Base-by-base conservation (phyloP, 768 basidiomycete species). In the Tylopilus subfusipes region DNA sequence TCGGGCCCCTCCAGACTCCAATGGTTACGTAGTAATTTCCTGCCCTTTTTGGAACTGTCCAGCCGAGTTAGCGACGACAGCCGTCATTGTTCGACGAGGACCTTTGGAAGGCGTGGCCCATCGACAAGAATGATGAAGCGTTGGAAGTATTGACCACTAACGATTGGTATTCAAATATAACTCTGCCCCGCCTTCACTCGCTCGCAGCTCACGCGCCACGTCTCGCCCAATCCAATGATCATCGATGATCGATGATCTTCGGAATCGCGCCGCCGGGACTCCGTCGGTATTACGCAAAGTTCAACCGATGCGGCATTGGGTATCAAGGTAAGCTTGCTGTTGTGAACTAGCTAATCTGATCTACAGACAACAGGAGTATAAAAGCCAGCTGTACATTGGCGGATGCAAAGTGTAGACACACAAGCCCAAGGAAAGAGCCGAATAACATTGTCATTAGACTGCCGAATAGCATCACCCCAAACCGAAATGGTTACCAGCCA, bases 31-130 rank as follows among this genome's bases (percentile, higher is more conserved):
- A 54, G 43, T 45, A 27, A 42, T 48, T 42, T 49, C 49, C 33
- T 51, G 21, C 63, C 56, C 21, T 38, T 62, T 65, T 59, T 33
- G 61, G 60, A 59, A 9, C 38, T 22, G 29, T 43, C 7, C 38
- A 19, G 34, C 29, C 34, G 19, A 21, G n/a, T 6, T 29, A 2
- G 30, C 29, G 29, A 46, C 31, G 5, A 21, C 7, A 4, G 6
- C 21, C 29, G 18, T 31, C 14, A 10, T 14, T n/a, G 14, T 12
- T 21, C 49, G 29, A 22, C 19, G 12, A 29, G 27, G 9, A 38
- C 38, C 38, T 19, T 38, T 11, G 10, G 25, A 27, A 27, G 34
- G 16, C 18, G 6, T 38, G 38, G 38, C n/a, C n/a, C n/a, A 29
- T 14, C 6, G 44, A 6, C 27, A 18, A 14, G 42, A 19, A 27